These are phyloP conservation scores for Acrodontium crateriforme DNA, from an alignment of 2,329 filamentous ascomycete species.

Conservation along the genomic window DNA sequence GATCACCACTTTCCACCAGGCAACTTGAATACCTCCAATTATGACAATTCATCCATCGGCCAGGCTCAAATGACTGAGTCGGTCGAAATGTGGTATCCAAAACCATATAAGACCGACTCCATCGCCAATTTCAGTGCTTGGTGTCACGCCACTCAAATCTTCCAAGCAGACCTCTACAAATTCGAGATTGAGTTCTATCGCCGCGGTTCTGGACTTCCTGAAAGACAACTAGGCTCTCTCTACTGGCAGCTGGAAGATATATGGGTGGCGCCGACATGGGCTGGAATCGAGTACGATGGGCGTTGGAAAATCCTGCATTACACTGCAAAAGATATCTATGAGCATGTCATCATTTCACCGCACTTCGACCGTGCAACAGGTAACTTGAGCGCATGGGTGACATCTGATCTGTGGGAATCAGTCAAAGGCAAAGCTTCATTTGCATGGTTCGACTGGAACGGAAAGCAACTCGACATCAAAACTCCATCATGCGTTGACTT, in stretches of 20 bases:
- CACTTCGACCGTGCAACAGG: conserved; percentile 37
- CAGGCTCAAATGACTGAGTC: conserved; percentile 46
- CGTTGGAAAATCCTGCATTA: conserved; percentile 51
- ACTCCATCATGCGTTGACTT: conserved; percentile 24
- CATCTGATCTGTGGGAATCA: conserved; percentile 42
- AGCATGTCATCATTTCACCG: conserved; percentile 45
- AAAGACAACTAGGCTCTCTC: conserved; percentile 45
- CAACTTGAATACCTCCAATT: conserved; percentile 34
- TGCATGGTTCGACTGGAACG: conserved; percentile 39
- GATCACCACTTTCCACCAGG: conserved; percentile 47
- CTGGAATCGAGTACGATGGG: conserved; percentile 48
- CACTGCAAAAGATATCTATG: conserved; percentile 42
- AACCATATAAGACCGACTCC: conserved; percentile 38
- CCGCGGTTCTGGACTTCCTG: conserved; percentile 41
- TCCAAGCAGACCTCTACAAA: conserved; percentile 50
- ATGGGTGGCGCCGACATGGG: conserved; percentile 46
- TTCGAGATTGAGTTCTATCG: conserved; percentile 49
- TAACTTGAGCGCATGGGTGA: conserved; percentile 38
- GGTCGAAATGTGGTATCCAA: conserved; percentile 42
- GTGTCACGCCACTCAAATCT: conserved; percentile 49
- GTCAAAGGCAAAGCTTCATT: conserved; percentile 34
- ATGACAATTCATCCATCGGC: conserved; percentile 28
- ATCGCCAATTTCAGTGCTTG: conserved; percentile 47
- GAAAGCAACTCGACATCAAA: conserved; percentile 29
- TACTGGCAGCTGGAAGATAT: conserved; percentile 48